Percentiles rank a stretch among this genome's conserved stretches.
These are phyloP conservation scores for Rhizophlyctis rosea DNA, from an alignment of 192 early-diverging fungal species.

Conservation along the genomic window DNA sequence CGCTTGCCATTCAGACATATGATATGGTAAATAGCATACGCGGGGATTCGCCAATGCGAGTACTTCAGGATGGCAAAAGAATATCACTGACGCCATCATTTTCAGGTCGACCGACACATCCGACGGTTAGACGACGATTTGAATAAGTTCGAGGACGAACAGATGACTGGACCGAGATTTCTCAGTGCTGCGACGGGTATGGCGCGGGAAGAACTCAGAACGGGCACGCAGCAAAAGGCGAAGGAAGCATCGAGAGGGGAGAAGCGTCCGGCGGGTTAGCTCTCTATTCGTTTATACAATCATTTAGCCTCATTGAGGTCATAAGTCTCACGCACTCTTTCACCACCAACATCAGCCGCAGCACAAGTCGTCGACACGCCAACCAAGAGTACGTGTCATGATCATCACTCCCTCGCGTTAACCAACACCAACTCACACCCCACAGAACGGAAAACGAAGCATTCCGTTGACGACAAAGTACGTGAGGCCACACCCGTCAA, in stretches of 20 bases:
- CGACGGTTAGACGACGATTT: constrained; percentile 88
- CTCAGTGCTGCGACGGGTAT: not conserved
- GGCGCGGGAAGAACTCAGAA: constrained; percentile 3
- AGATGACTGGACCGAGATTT: constrained; percentile 59
- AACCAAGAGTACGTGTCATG: too few relatives aligned
- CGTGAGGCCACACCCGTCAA: too few relatives aligned
- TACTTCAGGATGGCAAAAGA: too few relatives aligned
- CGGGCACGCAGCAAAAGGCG: not conserved
- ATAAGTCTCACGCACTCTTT: too few relatives aligned
- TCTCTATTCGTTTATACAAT: too few relatives aligned
- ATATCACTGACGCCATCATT: not conserved
- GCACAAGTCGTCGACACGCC: too few relatives aligned
- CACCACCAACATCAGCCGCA: too few relatives aligned
- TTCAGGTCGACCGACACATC: constrained; percentile 82
- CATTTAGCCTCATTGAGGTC: not conserved
- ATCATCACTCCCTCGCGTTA: too few relatives aligned
- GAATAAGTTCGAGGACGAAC: constrained; percentile 87
- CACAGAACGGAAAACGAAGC: too few relatives aligned
- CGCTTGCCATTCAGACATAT: constrained; percentile 88
- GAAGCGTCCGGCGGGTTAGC: not conserved
- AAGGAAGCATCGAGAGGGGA: not conserved
- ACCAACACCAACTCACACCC: too few relatives aligned
- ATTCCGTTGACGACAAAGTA: too few relatives aligned
- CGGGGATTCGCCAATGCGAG: not conserved
- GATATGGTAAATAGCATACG: constrained; percentile 62